Evolutionary conservation across 208 protist genomes (phyloP).

Genomic region (Jaenimonas drosophilae): DNA sequence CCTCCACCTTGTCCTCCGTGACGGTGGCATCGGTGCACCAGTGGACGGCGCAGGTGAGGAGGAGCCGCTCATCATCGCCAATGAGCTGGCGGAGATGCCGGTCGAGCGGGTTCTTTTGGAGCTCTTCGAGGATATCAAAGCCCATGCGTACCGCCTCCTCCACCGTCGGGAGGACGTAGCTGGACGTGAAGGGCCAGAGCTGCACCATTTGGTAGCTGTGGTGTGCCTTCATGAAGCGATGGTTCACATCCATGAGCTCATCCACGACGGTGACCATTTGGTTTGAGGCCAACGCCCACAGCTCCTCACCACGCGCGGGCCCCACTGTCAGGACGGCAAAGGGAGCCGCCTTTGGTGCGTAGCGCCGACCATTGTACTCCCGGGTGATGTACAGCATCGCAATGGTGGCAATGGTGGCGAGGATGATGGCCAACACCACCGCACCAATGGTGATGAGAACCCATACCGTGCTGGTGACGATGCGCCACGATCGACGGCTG

Average conservation of each 20-base stretch:
- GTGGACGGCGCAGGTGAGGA: slow-evolving; percentile 13
- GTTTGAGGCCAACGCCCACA: slow-evolving; percentile 17
- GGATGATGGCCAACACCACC: slow-evolving; percentile 6
- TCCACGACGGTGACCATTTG: slow-evolving; percentile 8
- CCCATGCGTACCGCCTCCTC: slow-evolving; percentile 8
- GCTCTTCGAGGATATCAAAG: slow-evolving; percentile 13
- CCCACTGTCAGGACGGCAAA: slow-evolving; percentile 18
- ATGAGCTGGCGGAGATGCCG: slow-evolving; percentile 6
- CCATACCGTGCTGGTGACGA: slow-evolving; percentile 5
- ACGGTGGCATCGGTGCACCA: slow-evolving; percentile 21
- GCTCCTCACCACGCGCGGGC: slow-evolving; percentile 7
- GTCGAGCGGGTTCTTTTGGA: slow-evolving; percentile 11
- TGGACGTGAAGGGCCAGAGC: slow-evolving; percentile 15
- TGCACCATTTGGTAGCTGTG: slow-evolving; percentile 9
- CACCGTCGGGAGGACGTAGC: slow-evolving; percentile 7
- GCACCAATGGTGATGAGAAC: slow-evolving; percentile 7
- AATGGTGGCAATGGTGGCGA: neutral
- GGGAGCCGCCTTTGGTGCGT: slow-evolving; percentile 18
- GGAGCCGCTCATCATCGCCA: slow-evolving; percentile 10
- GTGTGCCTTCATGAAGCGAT: slow-evolving; percentile 6
- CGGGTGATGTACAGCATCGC: slow-evolving; percentile 6
- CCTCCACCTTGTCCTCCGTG: slow-evolving; percentile 5
- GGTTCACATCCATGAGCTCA: slow-evolving; percentile 2
- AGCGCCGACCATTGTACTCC: slow-evolving; percentile 6
- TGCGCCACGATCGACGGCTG: slow-evolving; percentile 6